Conservation (phyloP, 768 basidiomycete species). For the Suillus sp. region DNA sequence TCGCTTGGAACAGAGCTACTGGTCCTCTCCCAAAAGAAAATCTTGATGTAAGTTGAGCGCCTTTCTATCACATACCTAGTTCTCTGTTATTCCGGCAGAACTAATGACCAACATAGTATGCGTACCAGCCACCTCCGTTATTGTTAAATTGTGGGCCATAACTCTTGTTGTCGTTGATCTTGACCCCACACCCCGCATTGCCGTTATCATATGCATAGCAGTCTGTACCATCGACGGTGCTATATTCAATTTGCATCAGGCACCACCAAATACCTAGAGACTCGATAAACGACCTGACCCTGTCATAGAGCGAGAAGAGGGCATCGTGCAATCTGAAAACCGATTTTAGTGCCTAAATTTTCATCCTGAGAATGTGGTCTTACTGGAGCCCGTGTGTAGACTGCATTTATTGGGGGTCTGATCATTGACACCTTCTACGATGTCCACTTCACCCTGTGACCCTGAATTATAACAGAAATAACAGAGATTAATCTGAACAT, state of each 20-base stretch:
- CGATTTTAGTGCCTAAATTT: neutral
- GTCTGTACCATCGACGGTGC: conserved; percentile 20
- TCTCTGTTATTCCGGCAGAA: neutral
- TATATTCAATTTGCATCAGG: conserved; percentile 14
- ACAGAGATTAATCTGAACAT: neutral
- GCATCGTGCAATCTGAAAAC: conserved; percentile 34
- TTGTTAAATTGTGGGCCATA: conserved; percentile 40
- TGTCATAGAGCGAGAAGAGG: conserved; percentile 28
- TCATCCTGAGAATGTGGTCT: neutral
- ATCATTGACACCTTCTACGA: conserved; percentile 37
- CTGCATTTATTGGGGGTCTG: conserved; percentile 31
- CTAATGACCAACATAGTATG: neutral
- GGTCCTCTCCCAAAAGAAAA: conserved; percentile 46
- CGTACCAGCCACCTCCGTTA: conserved; percentile 41
- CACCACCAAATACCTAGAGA: neutral
- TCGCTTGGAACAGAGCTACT: conserved; percentile 37
- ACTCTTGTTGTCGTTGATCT: conserved; percentile 27
- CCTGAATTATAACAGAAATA: conserved; percentile 2
- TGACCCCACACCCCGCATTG: conserved; percentile 38
- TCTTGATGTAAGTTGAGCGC: conserved; percentile 31
- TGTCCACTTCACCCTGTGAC: conserved; percentile 34
- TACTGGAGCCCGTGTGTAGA: conserved; percentile 29
- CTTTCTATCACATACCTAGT: conserved; percentile 40
- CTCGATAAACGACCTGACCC: conserved; percentile 26
- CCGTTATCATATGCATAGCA: conserved; percentile 28